Evolutionary conservation across 805 yeast genomes (phyloP).

Genomic region (Phaffomyces opuntiae): DNA sequence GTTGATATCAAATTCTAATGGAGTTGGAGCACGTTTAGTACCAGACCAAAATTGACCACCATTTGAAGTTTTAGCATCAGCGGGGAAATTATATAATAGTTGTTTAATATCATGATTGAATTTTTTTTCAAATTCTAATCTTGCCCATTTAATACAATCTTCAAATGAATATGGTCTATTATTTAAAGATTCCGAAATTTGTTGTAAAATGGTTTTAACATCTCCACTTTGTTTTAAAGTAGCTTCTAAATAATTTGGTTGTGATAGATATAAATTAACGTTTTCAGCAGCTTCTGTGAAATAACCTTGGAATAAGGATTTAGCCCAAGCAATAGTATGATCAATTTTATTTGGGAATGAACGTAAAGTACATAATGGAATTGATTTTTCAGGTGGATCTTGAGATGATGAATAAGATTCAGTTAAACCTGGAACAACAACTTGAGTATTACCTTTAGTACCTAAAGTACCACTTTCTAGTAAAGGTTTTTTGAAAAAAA

Average conservation of each 20-base stretch:
- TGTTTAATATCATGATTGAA: slow-evolving; percentile 84
- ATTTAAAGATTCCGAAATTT: slow-evolving; percentile 67
- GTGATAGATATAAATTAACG: slow-evolving; percentile 83
- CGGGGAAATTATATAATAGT: slow-evolving; percentile 89
- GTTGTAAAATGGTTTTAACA: slow-evolving; percentile 77
- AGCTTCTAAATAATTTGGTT: slow-evolving; percentile 88
- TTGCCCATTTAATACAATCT: slow-evolving; percentile 94
- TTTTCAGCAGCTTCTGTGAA: slow-evolving; percentile 89
- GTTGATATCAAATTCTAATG: slow-evolving; percentile 70
- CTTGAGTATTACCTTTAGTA: slow-evolving; percentile 97
- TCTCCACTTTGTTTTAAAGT: slow-evolving; percentile 90
- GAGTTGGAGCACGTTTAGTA: slow-evolving; percentile 91
- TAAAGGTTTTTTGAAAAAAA: slow-evolving; percentile 82
- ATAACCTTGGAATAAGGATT: slow-evolving; percentile 85
- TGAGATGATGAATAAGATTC: slow-evolving; percentile 95
- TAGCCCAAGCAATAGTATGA: slow-evolving; percentile 99
- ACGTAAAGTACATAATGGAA: slow-evolving; percentile 94
- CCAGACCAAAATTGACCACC: slow-evolving; percentile 98
- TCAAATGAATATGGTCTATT: slow-evolving; percentile 86
- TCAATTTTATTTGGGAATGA: slow-evolving; percentile 98
- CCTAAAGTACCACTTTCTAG: slow-evolving; percentile 97
- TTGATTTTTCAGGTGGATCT: slow-evolving; percentile 97
- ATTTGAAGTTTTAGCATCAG: slow-evolving; percentile 80
- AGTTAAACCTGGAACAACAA: slow-evolving; percentile 85
- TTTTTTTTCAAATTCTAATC: slow-evolving; percentile 79